Evolutionary conservation across 208 protist genomes (phyloP).

Genomic region (Wallacemonas rigidus): DNA sequence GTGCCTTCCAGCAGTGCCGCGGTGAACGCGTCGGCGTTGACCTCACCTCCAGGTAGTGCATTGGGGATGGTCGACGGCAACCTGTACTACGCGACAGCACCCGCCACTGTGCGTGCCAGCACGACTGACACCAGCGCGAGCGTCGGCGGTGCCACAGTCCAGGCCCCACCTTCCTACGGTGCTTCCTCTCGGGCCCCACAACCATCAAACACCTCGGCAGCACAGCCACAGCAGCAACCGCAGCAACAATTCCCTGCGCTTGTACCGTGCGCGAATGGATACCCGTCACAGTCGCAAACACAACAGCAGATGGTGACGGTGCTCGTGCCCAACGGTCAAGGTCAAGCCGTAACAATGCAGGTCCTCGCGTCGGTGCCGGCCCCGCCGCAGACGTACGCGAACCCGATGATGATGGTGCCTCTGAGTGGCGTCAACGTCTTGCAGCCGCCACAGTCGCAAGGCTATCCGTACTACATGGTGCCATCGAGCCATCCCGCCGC

Average conservation of each 20-base stretch:
- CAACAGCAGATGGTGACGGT: conserved; percentile 15
- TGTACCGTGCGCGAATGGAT: neutral
- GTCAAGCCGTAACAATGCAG: neutral
- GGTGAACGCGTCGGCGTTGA: no score
- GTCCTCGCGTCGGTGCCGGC: neutral
- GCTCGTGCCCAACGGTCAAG: conserved; percentile 13
- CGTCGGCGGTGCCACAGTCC: neutral
- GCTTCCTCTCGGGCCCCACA: neutral
- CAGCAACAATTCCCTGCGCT: neutral
- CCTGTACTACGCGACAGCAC: conserved; percentile 8
- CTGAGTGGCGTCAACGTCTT: neutral
- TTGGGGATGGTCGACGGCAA: conserved; percentile 9
- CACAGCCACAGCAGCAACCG: conserved; percentile 14
- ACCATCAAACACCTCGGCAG: neutral
- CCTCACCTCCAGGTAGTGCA: no score
- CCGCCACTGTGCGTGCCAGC: neutral
- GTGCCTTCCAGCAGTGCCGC: no score
- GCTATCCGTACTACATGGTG: conserved; percentile 7
- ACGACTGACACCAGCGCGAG: neutral
- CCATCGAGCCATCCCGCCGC: neutral
- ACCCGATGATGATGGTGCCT: neutral
- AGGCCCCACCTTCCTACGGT: no score
- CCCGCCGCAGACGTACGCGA: neutral
- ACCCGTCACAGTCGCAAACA: conserved; percentile 15
- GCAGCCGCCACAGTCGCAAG: neutral